Percentiles rank a stretch among this genome's conserved stretches.
These are phyloP conservation scores for Myriosclerotinia duriaeana DNA, from an alignment of 2,329 filamentous ascomycete genomes.

Conservation along the genomic window DNA sequence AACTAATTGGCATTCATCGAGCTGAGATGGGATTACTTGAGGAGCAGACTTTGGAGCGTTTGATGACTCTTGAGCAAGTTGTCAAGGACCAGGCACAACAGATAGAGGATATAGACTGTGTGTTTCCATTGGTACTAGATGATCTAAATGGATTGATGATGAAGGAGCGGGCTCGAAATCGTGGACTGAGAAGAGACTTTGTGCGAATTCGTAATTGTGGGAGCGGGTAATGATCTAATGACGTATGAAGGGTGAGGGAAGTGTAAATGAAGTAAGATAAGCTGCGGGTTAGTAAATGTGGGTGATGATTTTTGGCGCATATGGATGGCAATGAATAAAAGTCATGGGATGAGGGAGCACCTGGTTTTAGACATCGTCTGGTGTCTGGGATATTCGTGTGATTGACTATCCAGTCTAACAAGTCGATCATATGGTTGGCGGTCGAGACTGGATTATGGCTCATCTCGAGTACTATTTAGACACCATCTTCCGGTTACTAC, in stretches of 20 bases:
- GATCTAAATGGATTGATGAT: conserved; percentile 19
- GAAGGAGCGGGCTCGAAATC: not conserved
- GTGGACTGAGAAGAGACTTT: not conserved
- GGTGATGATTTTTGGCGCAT: not conserved
- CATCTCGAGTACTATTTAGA: too few relatives aligned
- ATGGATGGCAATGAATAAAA: not conserved
- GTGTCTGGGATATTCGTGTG: not conserved
- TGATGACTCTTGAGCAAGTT: not conserved
- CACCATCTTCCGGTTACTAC: too few relatives aligned
- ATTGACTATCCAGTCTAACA: not conserved
- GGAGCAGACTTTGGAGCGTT: conserved; percentile 10
- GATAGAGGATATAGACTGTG: conserved; percentile 15
- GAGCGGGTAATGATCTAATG: not conserved
- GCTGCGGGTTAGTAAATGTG: not conserved
- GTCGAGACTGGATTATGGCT: not conserved
- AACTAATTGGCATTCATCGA: conserved; percentile 1
- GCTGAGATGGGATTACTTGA: conserved; percentile 14
- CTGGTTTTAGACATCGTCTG: not conserved
- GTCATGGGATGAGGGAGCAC: not conserved
- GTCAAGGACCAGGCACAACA: conserved; percentile 8
- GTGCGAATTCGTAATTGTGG: not conserved
- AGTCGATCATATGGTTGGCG: not conserved
- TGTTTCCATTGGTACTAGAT: conserved; percentile 5
- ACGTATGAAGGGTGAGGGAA: not conserved
- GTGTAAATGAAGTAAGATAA: not conserved